Evolutionary conservation across 176 grass and related monocot species (phyloP).

Genomic region (Phoenix dactylifera): DNA sequence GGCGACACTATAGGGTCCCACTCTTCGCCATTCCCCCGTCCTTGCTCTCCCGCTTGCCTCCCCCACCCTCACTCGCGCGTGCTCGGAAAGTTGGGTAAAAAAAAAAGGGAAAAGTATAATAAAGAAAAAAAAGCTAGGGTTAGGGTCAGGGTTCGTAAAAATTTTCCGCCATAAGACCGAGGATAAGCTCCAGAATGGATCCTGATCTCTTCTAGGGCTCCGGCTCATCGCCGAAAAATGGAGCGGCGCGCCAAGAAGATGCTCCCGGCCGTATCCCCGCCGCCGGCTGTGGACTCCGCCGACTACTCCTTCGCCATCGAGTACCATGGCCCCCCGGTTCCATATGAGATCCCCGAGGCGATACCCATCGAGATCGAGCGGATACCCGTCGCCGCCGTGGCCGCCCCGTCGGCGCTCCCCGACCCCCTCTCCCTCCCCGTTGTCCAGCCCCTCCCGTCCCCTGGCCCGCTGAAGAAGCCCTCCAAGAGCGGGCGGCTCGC

Average conservation of each 20-base stretch:
- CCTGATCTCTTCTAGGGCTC: too few relatives aligned
- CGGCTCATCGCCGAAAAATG: too few relatives aligned
- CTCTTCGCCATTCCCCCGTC: too few relatives aligned
- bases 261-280: not conserved
- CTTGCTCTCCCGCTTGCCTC: too few relatives aligned
- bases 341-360: constrained; percentile 69
- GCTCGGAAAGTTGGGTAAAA: too few relatives aligned
- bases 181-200: too few relatives aligned
- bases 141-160: too few relatives aligned
- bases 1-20: too few relatives aligned
- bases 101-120: too few relatives aligned
- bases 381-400: constrained; percentile 67
- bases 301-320: constrained; percentile 86
- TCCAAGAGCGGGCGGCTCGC: constrained; percentile 4
- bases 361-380: constrained; percentile 73
- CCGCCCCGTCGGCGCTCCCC: constrained; percentile 25
- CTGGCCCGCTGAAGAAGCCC: constrained; percentile 22
- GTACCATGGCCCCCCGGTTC: constrained; percentile 81
- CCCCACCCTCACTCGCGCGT: too few relatives aligned
- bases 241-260: not conserved
- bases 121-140: too few relatives aligned
- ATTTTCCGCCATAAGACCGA: too few relatives aligned
- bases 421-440: constrained; percentile 46
- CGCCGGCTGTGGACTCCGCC: not conserved
- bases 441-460: constrained; percentile 61